Evolutionary conservation across 371 early-diverging fungal species (phyloP).

Genomic region (Chytridium lagenaria): DNA sequence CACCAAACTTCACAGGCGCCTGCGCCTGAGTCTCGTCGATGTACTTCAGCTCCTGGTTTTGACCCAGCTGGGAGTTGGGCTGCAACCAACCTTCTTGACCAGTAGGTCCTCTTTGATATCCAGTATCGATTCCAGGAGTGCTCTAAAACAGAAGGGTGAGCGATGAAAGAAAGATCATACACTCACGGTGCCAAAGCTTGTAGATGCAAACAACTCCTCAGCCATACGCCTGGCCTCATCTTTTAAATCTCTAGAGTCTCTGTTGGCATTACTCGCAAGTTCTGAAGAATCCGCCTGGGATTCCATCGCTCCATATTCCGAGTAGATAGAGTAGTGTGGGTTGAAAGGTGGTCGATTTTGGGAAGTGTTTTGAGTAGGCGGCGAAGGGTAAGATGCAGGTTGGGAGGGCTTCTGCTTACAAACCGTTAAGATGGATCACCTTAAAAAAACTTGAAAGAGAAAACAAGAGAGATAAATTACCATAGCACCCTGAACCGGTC

Average conservation of each 20-base stretch:
- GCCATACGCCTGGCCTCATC: slow-evolving; percentile 11
- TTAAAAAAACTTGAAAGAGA: neutral
- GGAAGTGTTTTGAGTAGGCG: neutral
- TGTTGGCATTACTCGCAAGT: neutral
- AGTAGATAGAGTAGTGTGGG: neutral
- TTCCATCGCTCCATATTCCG: slow-evolving; percentile 1
- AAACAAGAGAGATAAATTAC: neutral
- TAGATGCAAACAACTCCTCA: slow-evolving; percentile 6
- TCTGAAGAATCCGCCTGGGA: slow-evolving; percentile 10
- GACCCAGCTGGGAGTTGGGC: no score
- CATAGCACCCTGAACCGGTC: neutral
- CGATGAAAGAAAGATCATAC: no score
- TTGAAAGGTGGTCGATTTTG: neutral
- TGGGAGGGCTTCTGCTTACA: neutral
- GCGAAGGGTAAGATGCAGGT: neutral
- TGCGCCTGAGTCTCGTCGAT: neutral
- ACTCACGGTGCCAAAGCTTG: neutral
- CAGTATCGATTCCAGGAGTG: no score
- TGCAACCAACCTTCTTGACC: no score
- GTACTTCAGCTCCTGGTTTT: neutral
- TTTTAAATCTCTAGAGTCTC: neutral
- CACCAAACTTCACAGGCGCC: slow-evolving; percentile 6
- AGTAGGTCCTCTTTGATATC: no score
- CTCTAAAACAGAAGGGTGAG: no score
- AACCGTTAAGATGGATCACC: neutral